These are phyloP conservation scores for Cyclostephanos tholiformis DNA, from an alignment of 108 stramenopile genomes.

Conservation along the genomic window DNA sequence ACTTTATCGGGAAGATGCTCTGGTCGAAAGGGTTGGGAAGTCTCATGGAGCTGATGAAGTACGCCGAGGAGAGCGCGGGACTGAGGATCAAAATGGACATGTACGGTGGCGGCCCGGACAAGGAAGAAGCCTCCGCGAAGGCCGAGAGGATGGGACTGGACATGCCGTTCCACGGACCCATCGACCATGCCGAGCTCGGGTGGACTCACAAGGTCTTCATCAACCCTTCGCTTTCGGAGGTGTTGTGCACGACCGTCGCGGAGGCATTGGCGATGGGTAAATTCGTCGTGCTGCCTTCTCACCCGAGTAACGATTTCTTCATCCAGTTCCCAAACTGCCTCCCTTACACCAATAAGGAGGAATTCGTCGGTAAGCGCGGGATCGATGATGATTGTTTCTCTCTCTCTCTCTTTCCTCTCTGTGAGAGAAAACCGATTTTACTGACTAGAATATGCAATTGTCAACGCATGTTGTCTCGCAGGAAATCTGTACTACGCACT, in stretches of 20 bases:
- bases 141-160: conserved; percentile 61
- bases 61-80: conserved; percentile 73
- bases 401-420: no score
- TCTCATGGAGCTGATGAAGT: conserved; percentile 83
- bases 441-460: background rate
- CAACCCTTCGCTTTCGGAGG: conserved; percentile 87
- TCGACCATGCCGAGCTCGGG: conserved; percentile 79
- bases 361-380: conserved; percentile 66
- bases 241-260: conserved; percentile 87
- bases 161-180: conserved; percentile 79
- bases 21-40: conserved; percentile 88
- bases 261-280: conserved; percentile 95
- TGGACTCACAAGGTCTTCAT: conserved; percentile 81
- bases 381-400: background rate
- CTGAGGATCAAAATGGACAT: conserved; percentile 73
- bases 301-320: conserved; percentile 89
- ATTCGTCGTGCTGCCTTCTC: conserved; percentile 74
- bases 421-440: background rate
- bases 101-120: conserved; percentile 86
- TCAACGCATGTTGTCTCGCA: background rate
- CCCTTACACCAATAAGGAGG: conserved; percentile 76
- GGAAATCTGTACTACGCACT: conserved; percentile 86
- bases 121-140: conserved; percentile 65
- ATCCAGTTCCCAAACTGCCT: conserved; percentile 87
- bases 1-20: conserved; percentile 93